Base-by-base conservation (phyloP, 176 grass and related monocot genomes). In the Tillandsia fasciculata region DNA sequence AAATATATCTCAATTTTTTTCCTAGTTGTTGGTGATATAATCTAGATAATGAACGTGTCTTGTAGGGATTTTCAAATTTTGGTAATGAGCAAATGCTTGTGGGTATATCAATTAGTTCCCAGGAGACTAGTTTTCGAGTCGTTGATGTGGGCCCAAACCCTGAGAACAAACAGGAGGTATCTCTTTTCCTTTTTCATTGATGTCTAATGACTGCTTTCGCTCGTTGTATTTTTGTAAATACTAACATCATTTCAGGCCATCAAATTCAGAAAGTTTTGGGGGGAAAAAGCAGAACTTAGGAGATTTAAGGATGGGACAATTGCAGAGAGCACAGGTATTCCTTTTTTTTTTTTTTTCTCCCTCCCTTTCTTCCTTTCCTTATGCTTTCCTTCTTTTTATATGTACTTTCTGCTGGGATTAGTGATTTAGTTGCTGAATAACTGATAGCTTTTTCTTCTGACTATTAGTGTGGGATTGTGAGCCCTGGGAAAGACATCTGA, bases 231-330 rank as follows among this genome's bases (percentile, higher is more conserved):
- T 51, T 85, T 64, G 77, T 48, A 65, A 77, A 71, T 78, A 47
- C 15, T 73, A 68, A 66, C 53, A 64, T 63, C 72, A 75, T 42
- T 63, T 50, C 77, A 96, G 92, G 86, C 29, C 70, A 27, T 74
- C 26, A 85, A 90, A 79, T 99, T 93, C 77, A 79, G 89, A 74
- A 87, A 81, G 87, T 88, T 99, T 79, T 99, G 94, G 87, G 89
- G 87, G 68, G 80, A 93, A 78, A 93, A 92, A 82, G 81, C 93
- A 72, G 93, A 97, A 79, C 93, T 97, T 78, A 83, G 88, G 77
- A 84, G 89, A 85, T 97, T 87, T 80, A 97, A 85, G 77, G 93
- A 97, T 65, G 93, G 93, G 73, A 84, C 81, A 54, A 97, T 92
- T 84, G 93, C 84, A 63, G 93, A 97, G 79, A 96, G 92, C 88